phyloP scores from a whole-genome alignment of 192 early-diverging fungal species.

The Podila verticillata region DNA sequence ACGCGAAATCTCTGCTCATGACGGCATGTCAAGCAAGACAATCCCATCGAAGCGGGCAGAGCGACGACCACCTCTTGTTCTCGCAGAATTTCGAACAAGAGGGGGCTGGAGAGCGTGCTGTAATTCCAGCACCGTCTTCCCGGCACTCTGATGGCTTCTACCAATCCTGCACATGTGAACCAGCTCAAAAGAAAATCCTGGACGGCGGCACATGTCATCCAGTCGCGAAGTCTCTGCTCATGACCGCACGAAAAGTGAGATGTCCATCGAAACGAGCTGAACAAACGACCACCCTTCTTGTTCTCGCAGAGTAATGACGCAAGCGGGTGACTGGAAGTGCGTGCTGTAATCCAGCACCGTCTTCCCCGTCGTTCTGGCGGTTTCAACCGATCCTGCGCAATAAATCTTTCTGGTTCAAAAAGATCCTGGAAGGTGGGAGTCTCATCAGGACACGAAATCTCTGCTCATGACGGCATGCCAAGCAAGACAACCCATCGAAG shows the following conservation, averaged over 20 bases:
- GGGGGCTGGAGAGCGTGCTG: constrained; percentile 5
- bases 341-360: constrained; percentile 5
- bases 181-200: background rate
- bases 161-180: background rate
- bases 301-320: constrained; percentile 6
- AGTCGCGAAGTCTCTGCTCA: constrained; percentile 9
- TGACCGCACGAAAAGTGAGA: background rate
- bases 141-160: constrained; percentile 3
- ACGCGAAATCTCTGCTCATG: constrained; percentile 5
- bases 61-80: constrained; percentile 1
- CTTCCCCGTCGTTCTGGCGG: constrained; percentile 9
- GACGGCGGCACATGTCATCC: constrained; percentile 2
- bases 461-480: constrained; percentile 9
- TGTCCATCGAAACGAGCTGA: constrained; percentile 5
- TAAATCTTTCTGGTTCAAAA: background rate
- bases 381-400: background rate
- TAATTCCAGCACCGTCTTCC: constrained; percentile 3
- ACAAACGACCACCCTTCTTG: background rate
- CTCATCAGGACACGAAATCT: constrained; percentile 9
- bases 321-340: constrained; percentile 2
- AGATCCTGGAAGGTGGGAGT: background rate
- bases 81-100: background rate
- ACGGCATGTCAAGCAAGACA: constrained; percentile 5
- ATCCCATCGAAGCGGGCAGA: constrained; percentile 9
- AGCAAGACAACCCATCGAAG: constrained; percentile 4